phyloP scores from a whole-genome alignment of 1,284 basidiomycete genomes.

The Boletus austroedulis region DNA sequence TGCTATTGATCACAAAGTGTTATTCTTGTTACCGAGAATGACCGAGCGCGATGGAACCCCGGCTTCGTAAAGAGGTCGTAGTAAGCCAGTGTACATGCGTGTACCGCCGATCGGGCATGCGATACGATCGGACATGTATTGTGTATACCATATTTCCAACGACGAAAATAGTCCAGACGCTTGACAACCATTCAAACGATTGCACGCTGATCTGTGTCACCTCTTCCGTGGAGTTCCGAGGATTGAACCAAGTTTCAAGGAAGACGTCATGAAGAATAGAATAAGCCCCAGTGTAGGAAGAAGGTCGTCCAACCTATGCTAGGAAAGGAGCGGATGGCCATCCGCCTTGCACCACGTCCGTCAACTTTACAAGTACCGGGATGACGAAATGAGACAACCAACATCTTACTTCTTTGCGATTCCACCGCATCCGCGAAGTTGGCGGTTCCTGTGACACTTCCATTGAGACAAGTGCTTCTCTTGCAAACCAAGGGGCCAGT shows the following conservation, averaged over 20 bases:
- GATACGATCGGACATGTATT: too few relatives aligned
- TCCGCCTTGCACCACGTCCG: too few relatives aligned
- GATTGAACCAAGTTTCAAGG: not conserved
- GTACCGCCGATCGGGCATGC: too few relatives aligned
- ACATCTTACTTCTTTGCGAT: not conserved
- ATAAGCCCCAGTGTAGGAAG: not conserved
- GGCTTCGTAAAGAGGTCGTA: too few relatives aligned
- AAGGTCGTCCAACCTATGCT: not conserved
- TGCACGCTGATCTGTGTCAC: not conserved
- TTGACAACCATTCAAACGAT: not conserved
- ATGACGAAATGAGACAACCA: not conserved
- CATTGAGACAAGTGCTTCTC: too few relatives aligned
- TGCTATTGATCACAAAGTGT: too few relatives aligned
- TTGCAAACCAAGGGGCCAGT: too few relatives aligned
- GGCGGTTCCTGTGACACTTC: too few relatives aligned
- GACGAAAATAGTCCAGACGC: not conserved
- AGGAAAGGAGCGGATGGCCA: not conserved
- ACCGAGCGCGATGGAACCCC: too few relatives aligned
- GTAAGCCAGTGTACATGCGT: too few relatives aligned
- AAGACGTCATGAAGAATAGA: not conserved
- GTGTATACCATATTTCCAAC: not conserved
- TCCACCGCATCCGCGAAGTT: not conserved
- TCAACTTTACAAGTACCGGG: too few relatives aligned
- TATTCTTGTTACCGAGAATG: too few relatives aligned
- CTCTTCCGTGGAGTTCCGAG: not conserved